phyloP scores from a whole-genome alignment of 345 rosid species.

The Gossypium arboreum region DNA sequence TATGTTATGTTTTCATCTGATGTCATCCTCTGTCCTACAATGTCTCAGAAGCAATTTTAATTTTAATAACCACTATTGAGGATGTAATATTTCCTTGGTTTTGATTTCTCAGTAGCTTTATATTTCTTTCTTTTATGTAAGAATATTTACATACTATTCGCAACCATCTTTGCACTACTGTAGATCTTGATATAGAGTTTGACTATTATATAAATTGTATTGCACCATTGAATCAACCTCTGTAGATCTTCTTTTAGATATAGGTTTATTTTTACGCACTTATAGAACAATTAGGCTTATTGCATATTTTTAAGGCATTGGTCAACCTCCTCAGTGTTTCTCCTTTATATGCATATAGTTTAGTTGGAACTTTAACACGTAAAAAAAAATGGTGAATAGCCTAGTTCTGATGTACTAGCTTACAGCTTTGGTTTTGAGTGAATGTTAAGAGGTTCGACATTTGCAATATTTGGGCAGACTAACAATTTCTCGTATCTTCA shows the following conservation, averaged over 20 bases:
- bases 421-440: background rate
- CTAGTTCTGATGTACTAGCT: background rate
- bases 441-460: background rate
- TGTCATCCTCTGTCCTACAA: background rate
- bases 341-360: background rate
- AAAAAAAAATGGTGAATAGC: background rate
- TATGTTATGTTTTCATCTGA: conserved; percentile 4
- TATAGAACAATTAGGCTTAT: background rate
- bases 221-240: background rate
- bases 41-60: background rate
- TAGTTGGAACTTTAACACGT: background rate
- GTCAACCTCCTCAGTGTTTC: background rate
- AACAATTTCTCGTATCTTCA: background rate
- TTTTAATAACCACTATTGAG: background rate
- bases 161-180: background rate
- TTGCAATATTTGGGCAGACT: background rate
- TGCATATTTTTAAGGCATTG: background rate
- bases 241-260: background rate
- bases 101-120: background rate
- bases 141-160: background rate
- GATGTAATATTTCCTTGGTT: conserved; percentile 1
- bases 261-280: background rate
- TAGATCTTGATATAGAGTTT: background rate
- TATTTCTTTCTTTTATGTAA: background rate
- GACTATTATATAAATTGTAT: background rate